Evolutionary conservation across 139 green algal genomes (phyloP).

Genomic region (Desmodesmus armatus): DNA sequence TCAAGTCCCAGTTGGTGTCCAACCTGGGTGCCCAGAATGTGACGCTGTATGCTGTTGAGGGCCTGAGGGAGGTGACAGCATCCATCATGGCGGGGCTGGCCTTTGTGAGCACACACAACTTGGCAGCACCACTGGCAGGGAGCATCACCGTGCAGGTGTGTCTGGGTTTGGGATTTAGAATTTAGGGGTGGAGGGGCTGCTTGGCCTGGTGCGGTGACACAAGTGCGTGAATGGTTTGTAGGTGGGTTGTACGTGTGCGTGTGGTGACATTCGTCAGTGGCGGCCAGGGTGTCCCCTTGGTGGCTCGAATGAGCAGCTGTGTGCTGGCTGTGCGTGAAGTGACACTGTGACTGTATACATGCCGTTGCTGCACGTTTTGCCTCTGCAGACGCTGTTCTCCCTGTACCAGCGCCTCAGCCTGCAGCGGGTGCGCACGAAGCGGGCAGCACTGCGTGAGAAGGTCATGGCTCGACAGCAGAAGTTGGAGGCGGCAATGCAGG

Average conservation of each 20-base stretch:
- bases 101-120: slow-evolving; percentile 57
- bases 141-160: slow-evolving; percentile 30
- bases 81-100: slow-evolving; percentile 29
- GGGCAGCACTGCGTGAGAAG: slow-evolving; percentile 22
- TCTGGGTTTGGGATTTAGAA: neutral
- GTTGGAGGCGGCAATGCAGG: slow-evolving; percentile 43
- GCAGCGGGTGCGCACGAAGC: neutral
- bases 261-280: neutral
- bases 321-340: neutral
- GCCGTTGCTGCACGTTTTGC: slow-evolving; percentile 2
- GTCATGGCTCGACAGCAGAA: slow-evolving; percentile 49
- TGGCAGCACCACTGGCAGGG: slow-evolving; percentile 53
- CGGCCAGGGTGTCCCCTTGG: neutral
- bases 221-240: neutral
- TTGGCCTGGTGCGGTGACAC: neutral
- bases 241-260: neutral
- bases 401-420: slow-evolving; percentile 39
- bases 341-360: neutral
- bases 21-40: slow-evolving; percentile 44
- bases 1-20: slow-evolving; percentile 46
- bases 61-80: slow-evolving; percentile 43
- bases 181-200: slow-evolving; percentile 31
- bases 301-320: slow-evolving; percentile 47
- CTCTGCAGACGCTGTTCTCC: slow-evolving; percentile 31
- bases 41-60: slow-evolving; percentile 47